phyloP scores from a whole-genome alignment of 1,284 basidiomycete genomes.

The Inonotus hispidus region DNA sequence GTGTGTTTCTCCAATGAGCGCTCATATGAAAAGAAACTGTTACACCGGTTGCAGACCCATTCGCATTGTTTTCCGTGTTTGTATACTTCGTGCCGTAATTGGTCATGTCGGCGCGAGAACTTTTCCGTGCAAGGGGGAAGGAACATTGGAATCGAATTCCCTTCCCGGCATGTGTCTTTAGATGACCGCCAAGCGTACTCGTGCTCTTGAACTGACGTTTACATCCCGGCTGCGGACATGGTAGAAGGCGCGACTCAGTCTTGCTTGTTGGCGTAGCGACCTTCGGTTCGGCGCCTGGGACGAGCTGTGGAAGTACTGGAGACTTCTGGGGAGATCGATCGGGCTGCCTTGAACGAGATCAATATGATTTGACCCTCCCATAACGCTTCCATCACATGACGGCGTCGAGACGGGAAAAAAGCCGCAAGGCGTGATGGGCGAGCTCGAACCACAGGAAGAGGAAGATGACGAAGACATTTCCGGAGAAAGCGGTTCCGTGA shows the following conservation, averaged over 20 bases:
- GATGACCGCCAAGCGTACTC: constrained; percentile 17
- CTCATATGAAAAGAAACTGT: constrained; percentile 21
- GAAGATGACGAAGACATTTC: constrained; percentile 16
- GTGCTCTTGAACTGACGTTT: constrained; percentile 19
- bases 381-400: not conserved
- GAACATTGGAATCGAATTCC: constrained; percentile 19
- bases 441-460: constrained; percentile 8
- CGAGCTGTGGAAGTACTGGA: constrained; percentile 2
- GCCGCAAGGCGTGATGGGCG: constrained; percentile 14
- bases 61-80: constrained; percentile 21
- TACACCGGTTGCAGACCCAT: constrained; percentile 17
- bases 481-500: constrained; percentile 15
- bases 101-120: constrained; percentile 21
- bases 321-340: not conserved
- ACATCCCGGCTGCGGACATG: constrained; percentile 17
- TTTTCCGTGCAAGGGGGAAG: constrained; percentile 20
- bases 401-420: constrained; percentile 8
- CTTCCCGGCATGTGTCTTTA: constrained; percentile 19
- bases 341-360: not conserved
- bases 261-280: not conserved
- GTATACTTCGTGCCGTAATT: constrained; percentile 20
- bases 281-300: not conserved
- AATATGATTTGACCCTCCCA: not conserved
- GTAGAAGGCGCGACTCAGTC: constrained; percentile 14
- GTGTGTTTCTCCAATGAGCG: constrained; percentile 20